These are phyloP conservation scores for Crucihimalaya himalaica DNA, from an alignment of 345 rosid species.

Conservation along the genomic window DNA sequence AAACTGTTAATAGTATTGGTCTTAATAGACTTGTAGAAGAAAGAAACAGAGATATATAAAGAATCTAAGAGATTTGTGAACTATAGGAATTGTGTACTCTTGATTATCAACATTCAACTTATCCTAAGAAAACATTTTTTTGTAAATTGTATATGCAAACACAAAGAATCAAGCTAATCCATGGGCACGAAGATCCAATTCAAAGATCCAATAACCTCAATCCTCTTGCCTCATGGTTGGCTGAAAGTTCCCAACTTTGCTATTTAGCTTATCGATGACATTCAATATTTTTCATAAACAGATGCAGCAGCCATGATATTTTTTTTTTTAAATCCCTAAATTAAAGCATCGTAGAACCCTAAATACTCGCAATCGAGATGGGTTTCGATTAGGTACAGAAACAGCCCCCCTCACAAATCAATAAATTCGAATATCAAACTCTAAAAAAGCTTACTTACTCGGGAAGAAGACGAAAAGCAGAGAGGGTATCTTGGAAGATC, in stretches of 20 bases:
- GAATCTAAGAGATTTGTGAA: background rate
- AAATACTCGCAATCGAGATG: background rate
- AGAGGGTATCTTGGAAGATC: constrained; percentile 63
- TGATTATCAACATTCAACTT: constrained; percentile 1
- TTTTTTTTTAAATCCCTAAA: background rate
- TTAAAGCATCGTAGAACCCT: background rate
- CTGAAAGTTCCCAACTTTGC: background rate
- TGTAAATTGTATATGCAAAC: background rate
- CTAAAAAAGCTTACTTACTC: constrained; percentile 43
- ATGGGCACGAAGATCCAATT: background rate
- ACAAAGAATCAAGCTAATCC: background rate
- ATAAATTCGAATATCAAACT: background rate
- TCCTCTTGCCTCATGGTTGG: background rate
- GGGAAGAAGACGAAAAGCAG: constrained; percentile 81
- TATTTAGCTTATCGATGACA: no score
- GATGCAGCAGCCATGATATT: no score
- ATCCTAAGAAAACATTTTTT: background rate
- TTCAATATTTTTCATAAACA: no score
- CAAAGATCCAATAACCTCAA: background rate
- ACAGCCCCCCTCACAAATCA: background rate
- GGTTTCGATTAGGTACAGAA: background rate
- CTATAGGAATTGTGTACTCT: background rate
- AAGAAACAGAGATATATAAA: background rate
- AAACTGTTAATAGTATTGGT: background rate
- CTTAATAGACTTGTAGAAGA: background rate